These are phyloP conservation scores for Vaccinium macrocarpon DNA, from an alignment of 148 eudicot genomes.

Conservation along the genomic window DNA sequence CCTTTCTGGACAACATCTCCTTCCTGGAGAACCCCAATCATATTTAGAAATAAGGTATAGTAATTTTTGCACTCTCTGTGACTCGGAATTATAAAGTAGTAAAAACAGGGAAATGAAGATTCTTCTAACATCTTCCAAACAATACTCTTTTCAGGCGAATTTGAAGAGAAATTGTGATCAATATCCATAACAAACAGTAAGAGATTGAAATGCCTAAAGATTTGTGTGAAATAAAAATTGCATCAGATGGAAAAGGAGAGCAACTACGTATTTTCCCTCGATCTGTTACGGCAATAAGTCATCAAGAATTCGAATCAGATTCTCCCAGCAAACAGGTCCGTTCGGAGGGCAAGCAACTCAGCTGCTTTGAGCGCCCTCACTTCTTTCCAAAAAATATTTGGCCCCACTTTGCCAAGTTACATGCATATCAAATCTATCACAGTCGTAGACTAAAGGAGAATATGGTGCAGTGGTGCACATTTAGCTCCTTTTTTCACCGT, in stretches of 20 bases:
- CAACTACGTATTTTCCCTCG: not conserved
- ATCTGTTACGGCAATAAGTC: not conserved
- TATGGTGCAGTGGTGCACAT: not conserved
- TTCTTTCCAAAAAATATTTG: not conserved
- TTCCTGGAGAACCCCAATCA: slow-evolving; percentile 31
- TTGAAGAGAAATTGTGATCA: not conserved
- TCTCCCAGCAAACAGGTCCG: not conserved
- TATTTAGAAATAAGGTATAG: slow-evolving; percentile 9
- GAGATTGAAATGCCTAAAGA: not conserved
- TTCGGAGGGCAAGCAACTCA: not conserved
- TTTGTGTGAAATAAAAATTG: not conserved
- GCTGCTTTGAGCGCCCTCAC: not conserved
- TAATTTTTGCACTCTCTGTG: not conserved
- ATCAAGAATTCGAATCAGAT: not conserved
- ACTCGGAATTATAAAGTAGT: not conserved
- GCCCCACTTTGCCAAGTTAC: not conserved
- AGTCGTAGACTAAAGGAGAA: not conserved
- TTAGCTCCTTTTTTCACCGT: not conserved
- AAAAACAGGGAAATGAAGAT: not conserved
- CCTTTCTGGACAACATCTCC: slow-evolving; percentile 58
- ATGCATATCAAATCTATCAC: not conserved
- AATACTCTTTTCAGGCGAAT: not conserved
- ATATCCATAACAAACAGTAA: not conserved
- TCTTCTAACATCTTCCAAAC: not conserved
- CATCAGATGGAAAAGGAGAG: not conserved